Conservation (phyloP, 371 early-diverging fungal genomes). For the Zopfochytrium polystomum region DNA sequence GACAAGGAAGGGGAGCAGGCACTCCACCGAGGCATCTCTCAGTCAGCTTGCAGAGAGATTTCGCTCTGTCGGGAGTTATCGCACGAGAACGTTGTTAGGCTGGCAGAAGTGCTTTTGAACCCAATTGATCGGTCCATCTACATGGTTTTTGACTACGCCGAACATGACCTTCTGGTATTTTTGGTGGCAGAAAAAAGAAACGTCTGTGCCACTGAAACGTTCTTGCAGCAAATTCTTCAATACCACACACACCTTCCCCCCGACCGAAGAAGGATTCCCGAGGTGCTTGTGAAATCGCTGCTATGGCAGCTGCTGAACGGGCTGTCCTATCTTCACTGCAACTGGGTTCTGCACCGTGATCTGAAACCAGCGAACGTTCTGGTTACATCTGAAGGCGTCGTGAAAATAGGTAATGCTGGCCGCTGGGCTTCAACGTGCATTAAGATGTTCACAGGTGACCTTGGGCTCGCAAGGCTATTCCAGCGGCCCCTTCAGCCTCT, state of each 20-base stretch:
- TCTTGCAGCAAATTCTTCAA: conserved; percentile 78
- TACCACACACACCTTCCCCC: conserved; percentile 58
- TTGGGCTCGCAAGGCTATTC: conserved; percentile 86
- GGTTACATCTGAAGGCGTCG: conserved; percentile 79
- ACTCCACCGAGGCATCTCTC: conserved; percentile 81
- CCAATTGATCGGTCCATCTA: conserved; percentile 77
- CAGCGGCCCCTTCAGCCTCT: conserved; percentile 77
- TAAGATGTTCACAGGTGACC: no score
- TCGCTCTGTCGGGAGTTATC: conserved; percentile 85
- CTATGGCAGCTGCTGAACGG: conserved; percentile 91
- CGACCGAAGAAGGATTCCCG: conserved; percentile 74
- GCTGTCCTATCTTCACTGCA: conserved; percentile 84
- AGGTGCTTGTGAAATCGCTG: conserved; percentile 79
- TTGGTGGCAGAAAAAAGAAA: not conserved
- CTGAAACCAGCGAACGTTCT: conserved; percentile 91
- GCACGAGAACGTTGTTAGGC: conserved; percentile 79
- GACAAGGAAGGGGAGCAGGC: conserved; percentile 86
- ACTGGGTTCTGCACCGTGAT: conserved; percentile 79
- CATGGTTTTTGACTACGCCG: conserved; percentile 94
- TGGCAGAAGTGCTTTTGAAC: conserved; percentile 83
- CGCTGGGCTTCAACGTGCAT: no score
- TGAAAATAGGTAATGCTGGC: no score
- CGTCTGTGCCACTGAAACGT: not conserved
- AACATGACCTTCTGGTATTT: conserved; percentile 84
- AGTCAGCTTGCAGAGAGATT: conserved; percentile 92